Percentiles rank a stretch among this genome's conserved stretches.
Evolutionary conservation across 352 stramenopile genomes (phyloP).

Genomic region (Phytophthora sp.): DNA sequence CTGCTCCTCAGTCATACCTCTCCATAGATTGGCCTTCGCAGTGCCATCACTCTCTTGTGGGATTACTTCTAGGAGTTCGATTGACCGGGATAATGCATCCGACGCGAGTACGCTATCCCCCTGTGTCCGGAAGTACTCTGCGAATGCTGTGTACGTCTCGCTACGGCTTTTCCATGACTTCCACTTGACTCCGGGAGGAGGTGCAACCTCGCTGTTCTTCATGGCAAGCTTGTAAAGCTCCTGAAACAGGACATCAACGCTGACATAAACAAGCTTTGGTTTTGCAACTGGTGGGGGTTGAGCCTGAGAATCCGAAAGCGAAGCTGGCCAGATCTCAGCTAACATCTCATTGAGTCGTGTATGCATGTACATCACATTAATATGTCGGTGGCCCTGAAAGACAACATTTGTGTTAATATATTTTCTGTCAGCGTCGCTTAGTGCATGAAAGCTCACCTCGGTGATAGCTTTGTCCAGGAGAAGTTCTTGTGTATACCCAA

Average conservation of each 20-base stretch:
- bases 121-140: slow-evolving; percentile 52
- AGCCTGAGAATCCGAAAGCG: background rate
- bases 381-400: slow-evolving; percentile 36
- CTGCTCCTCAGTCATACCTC: slow-evolving; percentile 24
- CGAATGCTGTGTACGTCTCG: slow-evolving; percentile 55
- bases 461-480: slow-evolving; percentile 47
- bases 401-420: background rate
- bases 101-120: slow-evolving; percentile 54
- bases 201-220: slow-evolving; percentile 13
- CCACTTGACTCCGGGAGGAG: slow-evolving; percentile 25
- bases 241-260: slow-evolving; percentile 51
- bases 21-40: slow-evolving; percentile 13
- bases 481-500: slow-evolving; percentile 57
- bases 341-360: slow-evolving; percentile 66
- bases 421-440: background rate
- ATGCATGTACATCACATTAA: slow-evolving; percentile 70
- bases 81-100: slow-evolving; percentile 54
- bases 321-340: slow-evolving; percentile 1
- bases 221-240: slow-evolving; percentile 39
- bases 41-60: background rate
- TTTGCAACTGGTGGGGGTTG: slow-evolving; percentile 12
- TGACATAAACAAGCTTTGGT: slow-evolving; percentile 24
- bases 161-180: slow-evolving; percentile 45
- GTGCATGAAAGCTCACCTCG: slow-evolving; percentile 20
- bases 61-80: slow-evolving; percentile 48